Evolutionary conservation across 345 rosid species (phyloP).

Genomic region (Conringia planisiliqua): DNA sequence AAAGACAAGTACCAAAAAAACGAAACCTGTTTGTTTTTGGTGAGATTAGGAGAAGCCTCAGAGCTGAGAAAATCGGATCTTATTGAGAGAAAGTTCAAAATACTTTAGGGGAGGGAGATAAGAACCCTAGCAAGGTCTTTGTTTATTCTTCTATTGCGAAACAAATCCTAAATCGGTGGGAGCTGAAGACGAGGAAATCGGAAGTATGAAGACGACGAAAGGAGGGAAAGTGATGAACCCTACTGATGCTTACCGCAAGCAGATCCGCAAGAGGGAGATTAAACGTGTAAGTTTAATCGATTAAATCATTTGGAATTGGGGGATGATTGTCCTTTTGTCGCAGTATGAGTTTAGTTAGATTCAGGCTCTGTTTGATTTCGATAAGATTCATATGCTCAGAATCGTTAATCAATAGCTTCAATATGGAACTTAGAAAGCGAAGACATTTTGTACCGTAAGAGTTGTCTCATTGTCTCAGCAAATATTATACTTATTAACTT

Average conservation of each 20-base stretch:
- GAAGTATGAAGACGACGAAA: constrained; percentile 92
- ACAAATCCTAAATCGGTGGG: background rate
- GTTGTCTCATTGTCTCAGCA: background rate
- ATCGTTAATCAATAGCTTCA: background rate
- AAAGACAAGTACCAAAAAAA: no score
- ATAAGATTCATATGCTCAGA: background rate
- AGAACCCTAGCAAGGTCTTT: background rate
- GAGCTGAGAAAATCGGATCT: background rate
- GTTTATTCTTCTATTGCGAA: background rate
- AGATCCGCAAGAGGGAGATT: constrained; percentile 89
- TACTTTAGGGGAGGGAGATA: background rate
- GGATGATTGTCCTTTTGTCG: background rate
- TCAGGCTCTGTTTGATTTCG: background rate
- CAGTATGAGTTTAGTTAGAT: background rate
- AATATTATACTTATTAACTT: background rate
- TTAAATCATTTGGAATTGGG: background rate
- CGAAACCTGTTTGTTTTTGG: no score
- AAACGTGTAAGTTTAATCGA: constrained; percentile 60
- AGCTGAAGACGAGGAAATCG: background rate
- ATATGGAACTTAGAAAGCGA: background rate
- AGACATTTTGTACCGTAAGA: no score
- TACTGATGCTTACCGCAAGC: constrained; percentile 96
- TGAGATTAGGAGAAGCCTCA: background rate
- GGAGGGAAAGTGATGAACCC: constrained; percentile 99
- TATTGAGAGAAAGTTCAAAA: background rate